Percentiles rank a stretch among this genome's conserved stretches.
Evolutionary conservation across 441 rosid species (phyloP).

Genomic region (Eutrema salsugineum): DNA sequence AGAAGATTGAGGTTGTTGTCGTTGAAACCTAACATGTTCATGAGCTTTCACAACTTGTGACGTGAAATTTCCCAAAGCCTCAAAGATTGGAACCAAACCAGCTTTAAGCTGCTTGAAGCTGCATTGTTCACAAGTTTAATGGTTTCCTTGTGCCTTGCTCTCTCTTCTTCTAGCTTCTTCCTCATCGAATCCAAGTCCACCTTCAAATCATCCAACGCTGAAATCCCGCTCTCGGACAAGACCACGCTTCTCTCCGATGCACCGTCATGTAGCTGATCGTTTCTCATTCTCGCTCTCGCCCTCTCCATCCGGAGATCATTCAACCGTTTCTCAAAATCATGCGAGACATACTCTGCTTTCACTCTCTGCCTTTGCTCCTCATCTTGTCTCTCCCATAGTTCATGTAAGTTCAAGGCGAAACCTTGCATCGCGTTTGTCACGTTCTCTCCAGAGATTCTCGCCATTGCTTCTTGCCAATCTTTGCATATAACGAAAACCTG

Average conservation of each 20-base stretch:
- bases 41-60: slow-evolving; percentile 79
- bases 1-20: slow-evolving; percentile 19
- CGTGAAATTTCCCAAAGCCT: slow-evolving; percentile 74
- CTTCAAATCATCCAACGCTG: slow-evolving; percentile 79
- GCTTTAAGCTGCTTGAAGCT: slow-evolving; percentile 76
- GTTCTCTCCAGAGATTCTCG: slow-evolving; percentile 56
- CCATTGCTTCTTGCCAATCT: slow-evolving; percentile 66
- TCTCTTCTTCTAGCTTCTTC: slow-evolving; percentile 60
- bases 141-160: slow-evolving; percentile 74
- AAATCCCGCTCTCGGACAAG: slow-evolving; percentile 67
- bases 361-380: slow-evolving; percentile 81
- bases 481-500: slow-evolving; percentile 62
- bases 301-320: slow-evolving; percentile 50
- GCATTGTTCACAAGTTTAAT: slow-evolving; percentile 68
- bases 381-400: slow-evolving; percentile 77
- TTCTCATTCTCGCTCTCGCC: slow-evolving; percentile 36
- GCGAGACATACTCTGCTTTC: slow-evolving; percentile 77
- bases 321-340: slow-evolving; percentile 67
- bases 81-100: slow-evolving; percentile 83
- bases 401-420: slow-evolving; percentile 66
- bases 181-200: slow-evolving; percentile 71
- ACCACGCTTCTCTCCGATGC: slow-evolving; percentile 49
- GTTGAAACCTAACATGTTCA: slow-evolving; percentile 66
- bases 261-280: slow-evolving; percentile 33
- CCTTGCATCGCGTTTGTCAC: slow-evolving; percentile 61